Evolutionary conservation across 176 grass and related monocot species (phyloP), one percentile per base, ranked within the genome.

Genomic region (Musa troglodytarum): DNA sequence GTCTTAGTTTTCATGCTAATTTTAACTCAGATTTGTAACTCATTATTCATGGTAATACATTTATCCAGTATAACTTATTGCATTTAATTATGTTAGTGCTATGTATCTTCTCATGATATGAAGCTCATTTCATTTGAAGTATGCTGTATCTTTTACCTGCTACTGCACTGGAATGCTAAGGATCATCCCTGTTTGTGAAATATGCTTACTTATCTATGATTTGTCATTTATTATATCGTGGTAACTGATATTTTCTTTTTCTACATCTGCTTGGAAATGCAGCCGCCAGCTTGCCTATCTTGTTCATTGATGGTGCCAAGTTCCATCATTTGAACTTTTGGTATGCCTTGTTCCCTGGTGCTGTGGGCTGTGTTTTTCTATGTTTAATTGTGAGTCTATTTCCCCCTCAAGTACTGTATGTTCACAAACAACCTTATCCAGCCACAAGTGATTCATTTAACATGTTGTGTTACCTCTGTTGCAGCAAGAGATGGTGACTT

Each of bases 261-360:
- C 23, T 78, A 43, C 34, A 28, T 53, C 10, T 64, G 57, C 72
- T 75, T 58, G 58, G 78, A 53, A 63, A 71, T 76, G 50, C 84
- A 98, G 94, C 94, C 83, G 94, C 94, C 78, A 93, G 94, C 87
- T 87, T 98, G 79, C 94, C 90, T 8, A 63, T 98, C 61, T 62
- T 98, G 78, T 98, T 98, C 65, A 98, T 98, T 53, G 94, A 98
- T 71, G 84, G 80, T 53, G 82, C 76, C 0, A 98, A 98, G 65
- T 87, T 98, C 74, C 90, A 98, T 82, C 77, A 79, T 23, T 75
- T 98, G 76, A 79, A 93, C 76, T 67, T 87, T 49, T 98, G 94
- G 94, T 93, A 98, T 52, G 90, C 80, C 1, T 85, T 98, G 73
- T 98, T 98, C 76, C 94, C 94, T 70, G 90, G 94, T 23, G 90